Base-by-base conservation (phyloP, 176 grass and related monocot genomes). In the Lolium multiflorum region DNA sequence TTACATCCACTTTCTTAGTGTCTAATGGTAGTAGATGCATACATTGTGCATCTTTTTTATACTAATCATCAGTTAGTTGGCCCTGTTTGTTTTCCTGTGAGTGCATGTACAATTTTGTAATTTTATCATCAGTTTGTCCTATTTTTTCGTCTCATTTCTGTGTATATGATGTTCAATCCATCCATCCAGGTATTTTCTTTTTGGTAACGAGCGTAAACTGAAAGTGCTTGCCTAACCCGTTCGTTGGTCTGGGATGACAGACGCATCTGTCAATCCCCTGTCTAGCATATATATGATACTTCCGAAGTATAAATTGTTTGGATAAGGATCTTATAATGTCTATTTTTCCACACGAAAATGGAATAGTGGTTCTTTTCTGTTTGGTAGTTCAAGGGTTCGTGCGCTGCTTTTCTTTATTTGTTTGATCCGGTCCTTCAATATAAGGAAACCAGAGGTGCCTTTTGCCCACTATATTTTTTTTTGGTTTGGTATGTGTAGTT, bases 341-440 rank as follows among this genome's bases (percentile, higher is more conserved):
- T 46, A 6, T 48, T 74, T 49, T 74, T 25, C 43, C 26, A 18
- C 22, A 16, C 21, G 46, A 24, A 50, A 50, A 74, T 6, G 11
- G 12, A 74, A 74, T 17, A 52, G 13, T 3, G 0, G 47, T 28
- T 51, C 16, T 67, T 81, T 26, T 68, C 60, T 63, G 21, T 57
- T 81, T 50, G 20, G 41, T 81, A 81, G 43, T n/a, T 52, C 46
- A 38, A 81, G 15, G 16, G 25, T 81, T 38, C n/a, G 9, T 24
- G 18, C 28, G 39, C 13, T 54, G 24, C 24, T 76, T 54, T 54
- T 76, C 22, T 75, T 26, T 51, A 9, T 54, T 76, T 76, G 21
- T 15, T 76, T 54, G 73, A 52, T 54, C 54, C 10, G 0, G 31
- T 76, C 22, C 9, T 76, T 76, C 14, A 76, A 31, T 76, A 26